Percentiles rank a stretch among this genome's conserved stretches.
These are phyloP conservation scores for Ceriops decandra DNA, from an alignment of 345 rosid genomes.

Conservation along the genomic window DNA sequence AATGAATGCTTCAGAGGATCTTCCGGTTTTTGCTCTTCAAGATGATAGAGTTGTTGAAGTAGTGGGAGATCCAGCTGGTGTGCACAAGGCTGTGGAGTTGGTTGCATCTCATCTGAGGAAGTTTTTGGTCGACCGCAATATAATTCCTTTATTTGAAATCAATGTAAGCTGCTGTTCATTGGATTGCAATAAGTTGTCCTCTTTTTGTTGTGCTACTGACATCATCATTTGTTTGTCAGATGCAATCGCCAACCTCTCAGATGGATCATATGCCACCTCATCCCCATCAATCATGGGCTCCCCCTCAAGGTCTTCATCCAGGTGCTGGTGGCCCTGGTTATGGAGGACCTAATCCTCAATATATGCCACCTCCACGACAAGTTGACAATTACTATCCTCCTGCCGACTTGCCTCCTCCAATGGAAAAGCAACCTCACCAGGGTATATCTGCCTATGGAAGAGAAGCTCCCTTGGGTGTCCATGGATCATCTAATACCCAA, in stretches of 20 bases:
- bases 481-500: slow-evolving; percentile 56
- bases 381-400: slow-evolving; percentile 78
- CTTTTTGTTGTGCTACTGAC: slow-evolving; percentile 1
- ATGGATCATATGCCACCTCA: slow-evolving; percentile 85
- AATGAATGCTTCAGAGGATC: slow-evolving; percentile 60
- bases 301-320: slow-evolving; percentile 79
- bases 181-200: not conserved
- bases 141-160: slow-evolving; percentile 83
- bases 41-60: slow-evolving; percentile 98
- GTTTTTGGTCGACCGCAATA: slow-evolving; percentile 95
- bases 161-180: slow-evolving; percentile 46
- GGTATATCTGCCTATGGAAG: slow-evolving; percentile 97
- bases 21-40: slow-evolving; percentile 94
- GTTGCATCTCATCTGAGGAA: slow-evolving; percentile 93
- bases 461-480: slow-evolving; percentile 75
- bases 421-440: slow-evolving; percentile 95
- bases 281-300: slow-evolving; percentile 93
- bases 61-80: slow-evolving; percentile 74
- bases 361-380: slow-evolving; percentile 82
- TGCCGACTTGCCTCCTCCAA: slow-evolving; percentile 70
- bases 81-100: slow-evolving; percentile 89
- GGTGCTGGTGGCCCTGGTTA: slow-evolving; percentile 61
- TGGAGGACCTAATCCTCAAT: slow-evolving; percentile 74
- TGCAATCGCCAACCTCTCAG: slow-evolving; percentile 76
- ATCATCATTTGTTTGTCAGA: slow-evolving; percentile 38